Percentiles rank a stretch among this genome's conserved stretches.
Evolutionary conservation across 2,329 filamentous ascomycete genomes (phyloP).

Genomic region (Tolypocladium ovalisporum): DNA sequence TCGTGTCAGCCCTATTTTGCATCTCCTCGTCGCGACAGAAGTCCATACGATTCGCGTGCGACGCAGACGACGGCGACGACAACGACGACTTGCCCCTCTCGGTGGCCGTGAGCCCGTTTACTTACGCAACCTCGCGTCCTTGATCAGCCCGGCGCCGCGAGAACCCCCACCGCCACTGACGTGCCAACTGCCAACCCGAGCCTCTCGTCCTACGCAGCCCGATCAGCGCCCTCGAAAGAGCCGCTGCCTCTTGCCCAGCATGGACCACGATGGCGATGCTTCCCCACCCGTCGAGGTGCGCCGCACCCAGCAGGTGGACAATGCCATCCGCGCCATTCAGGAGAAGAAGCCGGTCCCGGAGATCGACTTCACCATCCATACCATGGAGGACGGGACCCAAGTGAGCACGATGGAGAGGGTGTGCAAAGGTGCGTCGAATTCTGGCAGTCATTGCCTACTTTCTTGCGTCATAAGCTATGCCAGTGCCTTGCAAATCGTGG

Average conservation of each 20-base stretch:
- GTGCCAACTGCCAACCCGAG: not conserved
- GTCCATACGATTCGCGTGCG: not conserved
- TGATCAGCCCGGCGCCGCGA: not conserved
- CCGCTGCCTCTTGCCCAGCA: slow-evolving; percentile 17
- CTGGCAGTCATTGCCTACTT: no score
- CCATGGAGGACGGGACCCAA: slow-evolving; percentile 93
- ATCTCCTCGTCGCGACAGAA: not conserved
- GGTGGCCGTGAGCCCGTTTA: slow-evolving; percentile 5
- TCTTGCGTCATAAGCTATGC: not conserved
- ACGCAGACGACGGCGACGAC: not conserved
- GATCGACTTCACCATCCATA: slow-evolving; percentile 97
- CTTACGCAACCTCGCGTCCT: not conserved
- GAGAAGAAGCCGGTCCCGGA: slow-evolving; percentile 94
- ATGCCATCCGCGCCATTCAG: slow-evolving; percentile 81
- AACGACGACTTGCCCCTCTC: slow-evolving; percentile 1
- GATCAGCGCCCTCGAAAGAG: not conserved
- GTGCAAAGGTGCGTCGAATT: slow-evolving; percentile 74
- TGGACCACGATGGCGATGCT: slow-evolving; percentile 36
- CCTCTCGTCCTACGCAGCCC: not conserved
- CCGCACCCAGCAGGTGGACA: slow-evolving; percentile 62
- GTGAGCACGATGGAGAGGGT: slow-evolving; percentile 94
- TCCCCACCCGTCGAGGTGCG: slow-evolving; percentile 27
- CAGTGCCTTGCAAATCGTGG: not conserved
- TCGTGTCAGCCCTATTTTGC: not conserved
- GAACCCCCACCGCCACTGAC: not conserved